These are phyloP conservation scores for Sporobolomyces pararoseus DNA, from an alignment of 768 basidiomycete genomes.

Conservation along the genomic window DNA sequence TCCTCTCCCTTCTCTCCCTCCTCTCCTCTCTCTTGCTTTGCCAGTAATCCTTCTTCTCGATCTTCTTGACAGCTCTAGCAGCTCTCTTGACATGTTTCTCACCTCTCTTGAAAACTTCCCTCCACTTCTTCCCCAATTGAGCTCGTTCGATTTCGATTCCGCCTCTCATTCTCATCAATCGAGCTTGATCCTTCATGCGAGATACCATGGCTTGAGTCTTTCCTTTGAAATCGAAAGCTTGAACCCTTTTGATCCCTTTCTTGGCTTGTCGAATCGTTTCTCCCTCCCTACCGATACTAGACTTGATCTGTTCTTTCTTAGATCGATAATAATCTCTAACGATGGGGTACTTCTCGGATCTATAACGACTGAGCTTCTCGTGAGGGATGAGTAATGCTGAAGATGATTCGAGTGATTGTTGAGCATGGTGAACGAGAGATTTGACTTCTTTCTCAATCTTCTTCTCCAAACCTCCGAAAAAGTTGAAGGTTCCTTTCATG, in stretches of 20 bases:
- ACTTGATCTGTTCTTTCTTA: neutral
- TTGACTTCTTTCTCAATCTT: neutral
- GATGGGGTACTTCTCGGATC: neutral
- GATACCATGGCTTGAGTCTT: too few species aligned
- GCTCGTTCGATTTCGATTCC: too few species aligned
- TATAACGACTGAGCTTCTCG: neutral
- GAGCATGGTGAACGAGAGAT: neutral
- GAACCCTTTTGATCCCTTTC: neutral
- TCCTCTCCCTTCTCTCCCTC: slow-evolving; percentile 19
- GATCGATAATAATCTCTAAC: slow-evolving; percentile 3
- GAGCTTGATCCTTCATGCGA: too few species aligned
- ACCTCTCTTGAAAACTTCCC: neutral
- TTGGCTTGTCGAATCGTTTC: too few species aligned
- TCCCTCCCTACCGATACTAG: neutral
- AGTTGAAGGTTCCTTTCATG: neutral
- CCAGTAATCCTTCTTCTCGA: neutral
- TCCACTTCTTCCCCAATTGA: too few species aligned
- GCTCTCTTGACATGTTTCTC: slow-evolving; percentile 7
- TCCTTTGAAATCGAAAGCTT: too few species aligned
- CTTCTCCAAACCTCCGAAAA: neutral
- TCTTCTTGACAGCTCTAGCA: neutral
- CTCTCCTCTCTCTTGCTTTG: neutral
- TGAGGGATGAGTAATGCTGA: too few species aligned
- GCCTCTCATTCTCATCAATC: too few species aligned
- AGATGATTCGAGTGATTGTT: too few species aligned